phyloP scores from a whole-genome alignment of 202 grass and related monocot species.

The Bolboschoenoplectus hybrid region DNA sequence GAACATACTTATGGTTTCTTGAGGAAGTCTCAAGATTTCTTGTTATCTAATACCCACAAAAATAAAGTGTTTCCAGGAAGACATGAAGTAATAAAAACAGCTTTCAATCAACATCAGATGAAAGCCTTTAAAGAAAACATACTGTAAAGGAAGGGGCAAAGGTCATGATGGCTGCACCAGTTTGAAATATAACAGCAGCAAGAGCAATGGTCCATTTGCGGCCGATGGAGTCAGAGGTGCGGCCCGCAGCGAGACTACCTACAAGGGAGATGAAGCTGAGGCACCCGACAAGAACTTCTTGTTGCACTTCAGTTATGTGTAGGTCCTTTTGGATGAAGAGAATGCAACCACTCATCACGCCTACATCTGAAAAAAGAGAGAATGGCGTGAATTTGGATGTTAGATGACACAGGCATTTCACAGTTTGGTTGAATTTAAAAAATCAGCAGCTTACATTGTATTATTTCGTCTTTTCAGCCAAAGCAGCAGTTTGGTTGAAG shows the following conservation, averaged over 20 bases:
- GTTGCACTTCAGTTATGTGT: slow-evolving; percentile 76
- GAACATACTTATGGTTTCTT: background rate
- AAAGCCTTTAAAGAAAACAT: background rate
- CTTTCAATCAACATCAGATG: background rate
- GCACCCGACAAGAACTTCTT: slow-evolving; percentile 78
- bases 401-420: background rate
- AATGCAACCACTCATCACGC: slow-evolving; percentile 87
- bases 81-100: background rate
- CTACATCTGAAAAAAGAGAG: slow-evolving; percentile 52
- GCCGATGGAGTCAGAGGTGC: slow-evolving; percentile 71
- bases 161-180: slow-evolving; percentile 68
- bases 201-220: slow-evolving; percentile 84
- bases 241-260: slow-evolving; percentile 78
- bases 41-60: background rate
- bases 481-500: background rate
- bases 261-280: slow-evolving; percentile 83
- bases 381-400: background rate
- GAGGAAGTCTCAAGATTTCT: background rate
- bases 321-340: slow-evolving; percentile 78
- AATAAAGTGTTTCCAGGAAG: background rate
- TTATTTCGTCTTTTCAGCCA: background rate
- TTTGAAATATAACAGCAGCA: slow-evolving; percentile 72
- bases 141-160: slow-evolving; percentile 66
- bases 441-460: background rate
- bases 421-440: background rate